These are phyloP conservation scores for Cutaneotrichosporon arboriforme DNA, from an alignment of 1,284 basidiomycete genomes.

Conservation along the genomic window DNA sequence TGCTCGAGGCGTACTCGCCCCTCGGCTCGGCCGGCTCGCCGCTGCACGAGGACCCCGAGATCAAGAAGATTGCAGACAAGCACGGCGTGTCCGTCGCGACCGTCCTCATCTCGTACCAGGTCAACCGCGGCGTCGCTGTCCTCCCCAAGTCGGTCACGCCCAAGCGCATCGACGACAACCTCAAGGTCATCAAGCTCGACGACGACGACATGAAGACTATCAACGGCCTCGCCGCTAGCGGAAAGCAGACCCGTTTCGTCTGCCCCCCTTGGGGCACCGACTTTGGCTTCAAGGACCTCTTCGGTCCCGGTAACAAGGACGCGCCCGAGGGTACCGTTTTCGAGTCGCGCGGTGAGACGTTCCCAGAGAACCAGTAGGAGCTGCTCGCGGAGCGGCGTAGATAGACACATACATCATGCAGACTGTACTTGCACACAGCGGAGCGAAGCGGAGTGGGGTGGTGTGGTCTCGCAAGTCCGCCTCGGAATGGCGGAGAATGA, in stretches of 20 bases:
- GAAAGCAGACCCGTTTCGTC: slow-evolving; percentile 57
- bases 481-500: too few relatives aligned
- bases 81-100: slow-evolving; percentile 59
- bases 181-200: slow-evolving; percentile 50
- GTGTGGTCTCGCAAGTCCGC: too few relatives aligned
- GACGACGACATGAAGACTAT: slow-evolving; percentile 59
- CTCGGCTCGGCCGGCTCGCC: slow-evolving; percentile 65
- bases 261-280: slow-evolving; percentile 44
- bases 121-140: slow-evolving; percentile 55
- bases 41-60: slow-evolving; percentile 63
- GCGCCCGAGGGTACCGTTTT: slow-evolving; percentile 39
- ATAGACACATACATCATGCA: background rate
- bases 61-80: slow-evolving; percentile 61
- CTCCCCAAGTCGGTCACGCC: slow-evolving; percentile 73
- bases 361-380: background rate
- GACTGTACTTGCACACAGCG: background rate
- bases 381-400: too few relatives aligned
- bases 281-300: slow-evolving; percentile 44
- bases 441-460: too few relatives aligned
- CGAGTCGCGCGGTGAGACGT: slow-evolving; percentile 17
- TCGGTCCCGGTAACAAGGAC: slow-evolving; percentile 41
- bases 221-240: slow-evolving; percentile 61
- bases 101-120: slow-evolving; percentile 39
- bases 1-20: slow-evolving; percentile 76
- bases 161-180: slow-evolving; percentile 51